phyloP scores from a whole-genome alignment of 306 rosid species.

The Spatholobus suberectus region DNA sequence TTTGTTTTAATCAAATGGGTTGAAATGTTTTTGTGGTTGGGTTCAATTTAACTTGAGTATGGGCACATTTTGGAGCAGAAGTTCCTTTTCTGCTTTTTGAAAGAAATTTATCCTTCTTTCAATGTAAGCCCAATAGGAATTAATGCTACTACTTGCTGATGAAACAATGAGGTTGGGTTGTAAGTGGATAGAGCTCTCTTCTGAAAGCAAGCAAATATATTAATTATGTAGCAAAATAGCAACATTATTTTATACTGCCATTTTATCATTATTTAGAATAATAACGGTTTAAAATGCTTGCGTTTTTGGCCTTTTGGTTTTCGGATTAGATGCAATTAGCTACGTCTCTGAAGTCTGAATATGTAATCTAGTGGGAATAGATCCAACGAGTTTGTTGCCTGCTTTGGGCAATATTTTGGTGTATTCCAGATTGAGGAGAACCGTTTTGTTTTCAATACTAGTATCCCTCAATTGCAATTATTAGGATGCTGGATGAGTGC shows the following conservation, averaged over 20 bases:
- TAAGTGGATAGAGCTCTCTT: background rate
- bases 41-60: background rate
- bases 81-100: background rate
- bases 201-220: background rate
- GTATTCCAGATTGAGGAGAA: conserved; percentile 1
- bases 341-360: background rate
- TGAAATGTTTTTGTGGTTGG: background rate
- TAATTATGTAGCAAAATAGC: background rate
- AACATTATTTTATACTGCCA: background rate
- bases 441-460: background rate
- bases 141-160: background rate
- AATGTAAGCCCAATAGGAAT: background rate
- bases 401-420: background rate
- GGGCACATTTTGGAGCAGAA: background rate
- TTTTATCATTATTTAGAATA: background rate
- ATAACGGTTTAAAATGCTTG: background rate
- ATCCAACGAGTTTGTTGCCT: background rate
- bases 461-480: background rate
- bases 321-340: background rate
- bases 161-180: background rate
- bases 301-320: conserved; percentile 3
- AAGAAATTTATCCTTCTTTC: background rate
- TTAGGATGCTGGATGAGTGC: background rate
- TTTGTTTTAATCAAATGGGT: too few relatives aligned
- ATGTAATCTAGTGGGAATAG: background rate